phyloP scores from a whole-genome alignment of 1,284 basidiomycete species.

The Cutaneotrichosporon dermatis region DNA sequence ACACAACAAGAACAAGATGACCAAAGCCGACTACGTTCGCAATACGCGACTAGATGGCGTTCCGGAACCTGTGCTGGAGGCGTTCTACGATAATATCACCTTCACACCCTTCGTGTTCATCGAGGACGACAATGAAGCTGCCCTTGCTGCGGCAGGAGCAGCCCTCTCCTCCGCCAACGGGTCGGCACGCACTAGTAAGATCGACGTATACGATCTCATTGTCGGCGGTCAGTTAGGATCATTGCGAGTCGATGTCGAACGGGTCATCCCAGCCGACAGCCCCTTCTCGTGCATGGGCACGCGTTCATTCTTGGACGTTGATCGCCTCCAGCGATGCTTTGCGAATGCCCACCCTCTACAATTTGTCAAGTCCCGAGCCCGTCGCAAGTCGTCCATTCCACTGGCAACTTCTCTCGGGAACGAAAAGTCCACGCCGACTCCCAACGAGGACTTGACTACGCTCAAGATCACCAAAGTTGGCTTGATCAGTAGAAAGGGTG shows the following conservation, averaged over 20 bases:
- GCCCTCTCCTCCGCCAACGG: background rate
- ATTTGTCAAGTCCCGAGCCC: constrained; percentile 27
- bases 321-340: constrained; percentile 65
- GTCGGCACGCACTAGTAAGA: constrained; percentile 54
- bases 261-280: constrained; percentile 60
- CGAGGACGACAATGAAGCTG: constrained; percentile 21
- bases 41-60: constrained; percentile 88
- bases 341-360: constrained; percentile 66
- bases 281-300: constrained; percentile 77
- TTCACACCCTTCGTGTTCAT: constrained; percentile 94
- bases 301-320: constrained; percentile 63
- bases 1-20: constrained; percentile 97
- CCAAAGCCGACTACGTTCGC: constrained; percentile 83
- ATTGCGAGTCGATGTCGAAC: constrained; percentile 69
- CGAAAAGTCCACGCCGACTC: background rate
- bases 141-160: constrained; percentile 11
- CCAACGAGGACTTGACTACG: constrained; percentile 39
- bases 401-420: background rate
- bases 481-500: constrained; percentile 69
- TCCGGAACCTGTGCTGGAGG: constrained; percentile 76
- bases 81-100: constrained; percentile 93
- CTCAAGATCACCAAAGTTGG: constrained; percentile 80
- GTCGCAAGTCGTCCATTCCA: constrained; percentile 16
- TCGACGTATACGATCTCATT: constrained; percentile 91
- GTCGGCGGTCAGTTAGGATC: constrained; percentile 67